A percentile compares a stretch with the other conserved stretches of the same genome.
phyloP scores from a whole-genome alignment of 1,139 yeast genomes.

The Saccharomyces hybrid region DNA sequence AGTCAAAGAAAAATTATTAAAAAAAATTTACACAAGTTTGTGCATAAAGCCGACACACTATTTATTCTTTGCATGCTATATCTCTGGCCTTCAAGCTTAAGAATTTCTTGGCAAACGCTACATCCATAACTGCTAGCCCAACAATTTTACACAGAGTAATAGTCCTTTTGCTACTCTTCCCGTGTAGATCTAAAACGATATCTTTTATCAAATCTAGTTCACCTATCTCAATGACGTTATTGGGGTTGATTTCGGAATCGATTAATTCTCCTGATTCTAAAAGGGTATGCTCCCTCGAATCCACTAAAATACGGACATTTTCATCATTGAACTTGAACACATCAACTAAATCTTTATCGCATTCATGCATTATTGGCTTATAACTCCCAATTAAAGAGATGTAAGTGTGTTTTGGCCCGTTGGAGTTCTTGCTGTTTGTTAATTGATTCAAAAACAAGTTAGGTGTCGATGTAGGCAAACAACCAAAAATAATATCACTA shows the following conservation, averaged over 20 bases:
- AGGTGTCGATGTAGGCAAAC: slow-evolving; percentile 51
- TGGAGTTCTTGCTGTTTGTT: slow-evolving; percentile 28
- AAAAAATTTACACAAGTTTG: too few species aligned
- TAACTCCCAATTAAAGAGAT: slow-evolving; percentile 61
- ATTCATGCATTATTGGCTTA: slow-evolving; percentile 61
- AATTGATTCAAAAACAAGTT: slow-evolving; percentile 37
- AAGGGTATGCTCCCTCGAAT: slow-evolving; percentile 48
- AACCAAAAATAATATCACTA: slow-evolving; percentile 47
- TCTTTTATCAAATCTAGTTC: slow-evolving; percentile 26
- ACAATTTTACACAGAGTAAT: slow-evolving; percentile 47
- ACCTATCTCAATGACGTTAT: slow-evolving; percentile 41
- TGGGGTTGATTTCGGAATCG: slow-evolving; percentile 35
- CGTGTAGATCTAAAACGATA: slow-evolving; percentile 5
- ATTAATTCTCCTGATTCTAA: slow-evolving; percentile 62
- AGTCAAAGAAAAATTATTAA: background rate
- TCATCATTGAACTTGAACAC: slow-evolving; percentile 12
- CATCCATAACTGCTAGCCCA: slow-evolving; percentile 57
- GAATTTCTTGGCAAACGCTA: slow-evolving; percentile 36
- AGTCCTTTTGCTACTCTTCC: slow-evolving; percentile 17
- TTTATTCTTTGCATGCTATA: background rate
- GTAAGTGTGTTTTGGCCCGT: slow-evolving; percentile 30
- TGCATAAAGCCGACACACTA: background rate
- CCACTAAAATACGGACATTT: slow-evolving; percentile 43
- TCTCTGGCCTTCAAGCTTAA: background rate
- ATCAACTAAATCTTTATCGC: slow-evolving; percentile 41